Evolutionary conservation across 2,329 filamentous ascomycete species (phyloP).

Genomic region (Fusarium foetens): DNA sequence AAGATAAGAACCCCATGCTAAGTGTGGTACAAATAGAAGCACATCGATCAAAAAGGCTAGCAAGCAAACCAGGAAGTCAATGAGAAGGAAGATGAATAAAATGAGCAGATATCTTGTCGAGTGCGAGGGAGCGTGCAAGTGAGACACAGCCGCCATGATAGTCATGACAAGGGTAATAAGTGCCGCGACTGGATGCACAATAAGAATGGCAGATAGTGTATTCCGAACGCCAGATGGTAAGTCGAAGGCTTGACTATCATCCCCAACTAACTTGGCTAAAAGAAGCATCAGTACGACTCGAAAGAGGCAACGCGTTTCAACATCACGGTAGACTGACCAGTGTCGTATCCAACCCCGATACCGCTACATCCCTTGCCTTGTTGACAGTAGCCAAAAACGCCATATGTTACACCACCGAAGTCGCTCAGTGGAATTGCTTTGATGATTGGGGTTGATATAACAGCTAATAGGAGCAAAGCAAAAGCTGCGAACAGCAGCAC

Average conservation of each 20-base stretch:
- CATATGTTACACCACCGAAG: slow-evolving; percentile 81
- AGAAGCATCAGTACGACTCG: slow-evolving; percentile 22
- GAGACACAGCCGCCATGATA: slow-evolving; percentile 79
- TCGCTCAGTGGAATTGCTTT: slow-evolving; percentile 84
- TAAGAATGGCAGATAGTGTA: slow-evolving; percentile 85
- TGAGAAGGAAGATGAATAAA: slow-evolving; percentile 85
- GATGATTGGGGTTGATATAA: slow-evolving; percentile 91
- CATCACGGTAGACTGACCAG: slow-evolving; percentile 66
- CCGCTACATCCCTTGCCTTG: slow-evolving; percentile 69
- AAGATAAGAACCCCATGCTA: slow-evolving; percentile 94
- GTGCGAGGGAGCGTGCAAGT: slow-evolving; percentile 88
- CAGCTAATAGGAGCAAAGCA: slow-evolving; percentile 82
- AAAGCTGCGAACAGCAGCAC: slow-evolving; percentile 88
- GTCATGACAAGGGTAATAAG: slow-evolving; percentile 87
- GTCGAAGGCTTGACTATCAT: slow-evolving; percentile 62
- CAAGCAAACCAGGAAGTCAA: slow-evolving; percentile 84
- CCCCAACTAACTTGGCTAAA: slow-evolving; percentile 41
- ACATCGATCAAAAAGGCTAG: slow-evolving; percentile 94
- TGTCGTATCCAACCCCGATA: slow-evolving; percentile 86
- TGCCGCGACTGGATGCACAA: slow-evolving; percentile 92
- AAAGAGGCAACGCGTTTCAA: not conserved
- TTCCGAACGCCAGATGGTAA: slow-evolving; percentile 63
- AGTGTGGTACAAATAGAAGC: slow-evolving; percentile 90
- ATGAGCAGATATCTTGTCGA: slow-evolving; percentile 88
- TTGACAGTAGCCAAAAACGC: slow-evolving; percentile 91